Evolutionary conservation across 129 eudicot species (phyloP), one percentile per base, ranked within the genome.

Genomic region (Oenanthe sinensis): DNA sequence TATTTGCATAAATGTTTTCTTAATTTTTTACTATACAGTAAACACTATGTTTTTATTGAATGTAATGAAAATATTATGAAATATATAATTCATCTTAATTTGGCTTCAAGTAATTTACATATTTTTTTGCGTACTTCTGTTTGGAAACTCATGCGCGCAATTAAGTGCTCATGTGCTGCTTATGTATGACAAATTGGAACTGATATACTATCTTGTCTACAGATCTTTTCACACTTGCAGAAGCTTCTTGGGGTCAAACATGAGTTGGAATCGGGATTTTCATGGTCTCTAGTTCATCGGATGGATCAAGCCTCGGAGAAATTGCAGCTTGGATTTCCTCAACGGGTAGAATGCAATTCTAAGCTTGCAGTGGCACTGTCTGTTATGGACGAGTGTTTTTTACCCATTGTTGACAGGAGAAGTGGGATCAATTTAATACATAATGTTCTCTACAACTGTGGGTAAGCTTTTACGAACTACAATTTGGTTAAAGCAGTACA

Each of bases 341-440:
- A 86, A 75, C 89, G 83, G 78, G 97, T 92, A 82, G 99, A 96
- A 84, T 90, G 96, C 88, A 96, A 96, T 84, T 89, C 99, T 48
- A 96, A 96, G 87, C 88, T 96, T 71, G 99, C 97, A 81, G 90
- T 96, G 84, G 97, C 99, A 54, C 90, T 83, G 22, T 83, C 94
- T 65, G 88, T 96, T 69, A 90, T 96, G 89, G 88, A 92, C 67
- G 99, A 96, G 84, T 96, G 99, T 78, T 96, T 96, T 82, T 58
- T 96, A 85, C 97, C 99, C 69, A 85, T 96, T 36, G 46, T 81
- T 76, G 99, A 96, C 79, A 81, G 99, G 89, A 96, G 95, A 82
- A 96, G 97, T 60, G 89, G 96, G 82, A 92, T 96, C 82, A 96
- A 90, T 81, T 58, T 96, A 80, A 87, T 96, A 37, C 97, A 92